Base-by-base conservation (phyloP, 2,329 filamentous ascomycete species). In the Colletotrichum plurivorum region DNA sequence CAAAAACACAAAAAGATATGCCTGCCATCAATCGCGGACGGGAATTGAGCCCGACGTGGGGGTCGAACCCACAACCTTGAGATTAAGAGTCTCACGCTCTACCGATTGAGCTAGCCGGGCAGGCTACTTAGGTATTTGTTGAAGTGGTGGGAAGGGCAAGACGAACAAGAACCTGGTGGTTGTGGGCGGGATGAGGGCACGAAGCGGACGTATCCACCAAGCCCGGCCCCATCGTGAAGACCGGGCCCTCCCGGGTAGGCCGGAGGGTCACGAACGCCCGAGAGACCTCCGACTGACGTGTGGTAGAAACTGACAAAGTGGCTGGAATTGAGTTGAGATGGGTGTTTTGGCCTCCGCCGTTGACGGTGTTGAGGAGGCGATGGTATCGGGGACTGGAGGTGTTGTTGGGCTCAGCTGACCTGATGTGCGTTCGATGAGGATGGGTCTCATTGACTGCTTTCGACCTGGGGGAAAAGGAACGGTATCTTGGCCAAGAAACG, bases 31-130 rank as follows among this genome's bases (percentile, higher is more conserved):
- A 65, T 65, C 61, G 66, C 61, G 53, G 54, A 60, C 61, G 66
- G 66, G 66, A 59, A 55, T 65, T 65, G 66, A 65, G 65, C 65
- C 65, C 65, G 65, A 65, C 65, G 60, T 68, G 65, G 60, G 48
- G 51, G 49, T 31, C 71, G 70, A 73, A 73, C 70, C 65, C 60
- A 58, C 60, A 68, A 64, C 59, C 60, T 63, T 68, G 59, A 64
- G 59, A 68, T 63, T 87, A 87, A 88, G 89, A 91, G 89, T 90
- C 89, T 90, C 85, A 90, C 89, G 88, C 88, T 91, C 89, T 91
- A 90, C 87, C 87, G 87, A 89, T 89, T 89, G 87, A 89, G 87
- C 87, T 89, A 90, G 84, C 85, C 84, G 82, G 85, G 84, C 84
- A 57, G 64, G 55, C 55, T 62, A 15, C 31, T 27, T 16, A 2